Evolutionary conservation across 345 rosid species (phyloP).

Genomic region (Brassica nigra): DNA sequence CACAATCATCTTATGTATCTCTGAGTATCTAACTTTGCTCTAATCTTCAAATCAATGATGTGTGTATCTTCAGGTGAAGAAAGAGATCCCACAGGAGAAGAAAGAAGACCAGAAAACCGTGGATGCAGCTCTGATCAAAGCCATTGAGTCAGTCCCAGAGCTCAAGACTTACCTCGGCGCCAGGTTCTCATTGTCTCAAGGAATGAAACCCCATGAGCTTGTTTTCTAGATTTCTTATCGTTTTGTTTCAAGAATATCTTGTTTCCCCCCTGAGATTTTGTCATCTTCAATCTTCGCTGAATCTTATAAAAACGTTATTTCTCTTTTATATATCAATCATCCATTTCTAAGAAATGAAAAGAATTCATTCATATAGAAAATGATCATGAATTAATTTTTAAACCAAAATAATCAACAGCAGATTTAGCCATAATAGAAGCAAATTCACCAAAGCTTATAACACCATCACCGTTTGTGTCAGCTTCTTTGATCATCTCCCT

Average conservation of each 20-base stretch:
- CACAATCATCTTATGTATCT: not conserved
- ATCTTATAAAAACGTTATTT: slow-evolving; percentile 14
- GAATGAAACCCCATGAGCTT: not conserved
- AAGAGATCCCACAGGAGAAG: slow-evolving; percentile 64
- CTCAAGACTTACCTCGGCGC: slow-evolving; percentile 2
- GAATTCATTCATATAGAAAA: not conserved
- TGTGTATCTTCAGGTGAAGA: slow-evolving; percentile 55
- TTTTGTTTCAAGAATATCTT: slow-evolving; percentile 24
- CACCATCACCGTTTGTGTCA: slow-evolving; percentile 77
- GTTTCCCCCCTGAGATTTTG: slow-evolving; percentile 16
- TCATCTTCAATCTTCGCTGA: not conserved
- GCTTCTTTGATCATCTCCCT: slow-evolving; percentile 82
- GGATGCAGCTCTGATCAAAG: slow-evolving; percentile 50
- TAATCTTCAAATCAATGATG: not conserved
- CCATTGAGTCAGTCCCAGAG: slow-evolving; percentile 62
- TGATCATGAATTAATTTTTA: slow-evolving; percentile 20
- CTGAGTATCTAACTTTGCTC: not conserved
- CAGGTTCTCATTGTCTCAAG: not conserved
- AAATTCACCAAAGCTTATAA: slow-evolving; percentile 74
- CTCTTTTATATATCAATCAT: slow-evolving; percentile 24
- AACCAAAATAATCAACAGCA: slow-evolving; percentile 55
- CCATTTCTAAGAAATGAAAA: not conserved
- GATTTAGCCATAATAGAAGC: slow-evolving; percentile 78
- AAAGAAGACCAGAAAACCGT: slow-evolving; percentile 57
- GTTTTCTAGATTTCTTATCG: slow-evolving; percentile 48